These are phyloP conservation scores for Cryphonectria nitschkei DNA, from an alignment of 2,329 filamentous ascomycete species.

Conservation along the genomic window DNA sequence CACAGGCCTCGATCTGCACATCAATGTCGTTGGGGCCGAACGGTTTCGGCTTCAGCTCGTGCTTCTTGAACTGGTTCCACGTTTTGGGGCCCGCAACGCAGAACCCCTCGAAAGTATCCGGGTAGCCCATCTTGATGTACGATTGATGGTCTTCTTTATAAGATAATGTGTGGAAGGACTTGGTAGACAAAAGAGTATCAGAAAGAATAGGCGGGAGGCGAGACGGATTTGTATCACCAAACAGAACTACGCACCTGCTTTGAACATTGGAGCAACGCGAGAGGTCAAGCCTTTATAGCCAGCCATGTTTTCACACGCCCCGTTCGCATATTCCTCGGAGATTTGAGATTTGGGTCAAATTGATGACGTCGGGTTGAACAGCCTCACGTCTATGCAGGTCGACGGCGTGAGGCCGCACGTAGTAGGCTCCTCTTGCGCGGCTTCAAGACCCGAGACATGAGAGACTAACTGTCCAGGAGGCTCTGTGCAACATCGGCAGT, in stretches of 20 bases:
- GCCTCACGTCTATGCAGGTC: background rate
- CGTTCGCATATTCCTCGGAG: background rate
- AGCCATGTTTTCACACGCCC: background rate
- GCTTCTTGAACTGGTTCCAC: conserved; percentile 47
- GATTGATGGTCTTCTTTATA: background rate
- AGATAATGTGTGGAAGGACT: too few species aligned
- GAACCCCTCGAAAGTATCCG: conserved; percentile 49
- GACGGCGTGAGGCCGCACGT: background rate
- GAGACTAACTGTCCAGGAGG: background rate
- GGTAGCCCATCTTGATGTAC: conserved; percentile 45
- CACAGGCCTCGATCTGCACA: conserved; percentile 71
- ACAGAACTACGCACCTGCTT: background rate
- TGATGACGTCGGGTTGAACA: conserved; percentile 1
- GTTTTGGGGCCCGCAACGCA: conserved; percentile 46
- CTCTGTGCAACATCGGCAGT: background rate
- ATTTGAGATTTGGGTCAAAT: background rate
- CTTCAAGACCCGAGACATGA: background rate
- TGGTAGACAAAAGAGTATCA: too few species aligned
- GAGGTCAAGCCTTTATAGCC: conserved; percentile 1
- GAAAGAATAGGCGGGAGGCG: background rate
- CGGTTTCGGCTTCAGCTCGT: conserved; percentile 58
- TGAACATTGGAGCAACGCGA: background rate
- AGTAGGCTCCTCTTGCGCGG: background rate
- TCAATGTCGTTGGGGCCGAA: conserved; percentile 73
- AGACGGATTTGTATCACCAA: background rate